These are phyloP conservation scores for Torulaspora delbrueckii DNA, from an alignment of 805 yeast genomes.

Conservation along the genomic window DNA sequence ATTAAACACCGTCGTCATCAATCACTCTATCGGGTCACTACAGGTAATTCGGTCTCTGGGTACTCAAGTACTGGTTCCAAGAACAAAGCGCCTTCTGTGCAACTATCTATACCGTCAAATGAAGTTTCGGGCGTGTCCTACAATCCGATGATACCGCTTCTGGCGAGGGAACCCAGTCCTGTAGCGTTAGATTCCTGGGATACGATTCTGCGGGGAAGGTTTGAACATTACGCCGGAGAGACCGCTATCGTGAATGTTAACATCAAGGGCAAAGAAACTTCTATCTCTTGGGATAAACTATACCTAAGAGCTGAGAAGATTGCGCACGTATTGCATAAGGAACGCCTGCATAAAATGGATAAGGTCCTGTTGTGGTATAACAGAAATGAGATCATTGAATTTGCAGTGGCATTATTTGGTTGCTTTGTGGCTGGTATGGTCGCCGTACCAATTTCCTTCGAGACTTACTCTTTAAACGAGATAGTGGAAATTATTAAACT, in stretches of 20 bases:
- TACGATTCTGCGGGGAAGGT: slow-evolving; percentile 67
- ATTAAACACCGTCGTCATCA: slow-evolving; percentile 8
- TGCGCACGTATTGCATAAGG: slow-evolving; percentile 48
- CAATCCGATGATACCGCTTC: slow-evolving; percentile 34
- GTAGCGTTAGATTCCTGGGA: slow-evolving; percentile 60
- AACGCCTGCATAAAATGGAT: slow-evolving; percentile 73
- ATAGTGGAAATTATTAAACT: slow-evolving; percentile 64
- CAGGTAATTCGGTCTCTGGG: slow-evolving; percentile 27
- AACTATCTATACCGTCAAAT: slow-evolving; percentile 34
- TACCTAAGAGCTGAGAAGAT: slow-evolving; percentile 79
- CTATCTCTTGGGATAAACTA: slow-evolving; percentile 87
- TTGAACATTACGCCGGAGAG: slow-evolving; percentile 57
- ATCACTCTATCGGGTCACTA: slow-evolving; percentile 30
- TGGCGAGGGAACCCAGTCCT: slow-evolving; percentile 40
- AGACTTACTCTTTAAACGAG: slow-evolving; percentile 56
- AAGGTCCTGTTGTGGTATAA: slow-evolving; percentile 80
- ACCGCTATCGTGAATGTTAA: slow-evolving; percentile 71
- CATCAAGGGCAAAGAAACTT: slow-evolving; percentile 71
- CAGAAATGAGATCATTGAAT: slow-evolving; percentile 78
- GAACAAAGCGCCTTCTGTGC: slow-evolving; percentile 20
- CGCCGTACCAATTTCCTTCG: slow-evolving; percentile 87
- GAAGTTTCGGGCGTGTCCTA: slow-evolving; percentile 19
- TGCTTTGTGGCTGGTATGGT: slow-evolving; percentile 91
- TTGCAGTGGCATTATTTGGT: slow-evolving; percentile 80
- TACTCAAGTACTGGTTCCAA: slow-evolving; percentile 13